A percentile compares a stretch with the other conserved stretches of the same genome.
These are phyloP conservation scores for Dactylellina cionopaga DNA, from an alignment of 2,329 filamentous ascomycete genomes.

Conservation along the genomic window DNA sequence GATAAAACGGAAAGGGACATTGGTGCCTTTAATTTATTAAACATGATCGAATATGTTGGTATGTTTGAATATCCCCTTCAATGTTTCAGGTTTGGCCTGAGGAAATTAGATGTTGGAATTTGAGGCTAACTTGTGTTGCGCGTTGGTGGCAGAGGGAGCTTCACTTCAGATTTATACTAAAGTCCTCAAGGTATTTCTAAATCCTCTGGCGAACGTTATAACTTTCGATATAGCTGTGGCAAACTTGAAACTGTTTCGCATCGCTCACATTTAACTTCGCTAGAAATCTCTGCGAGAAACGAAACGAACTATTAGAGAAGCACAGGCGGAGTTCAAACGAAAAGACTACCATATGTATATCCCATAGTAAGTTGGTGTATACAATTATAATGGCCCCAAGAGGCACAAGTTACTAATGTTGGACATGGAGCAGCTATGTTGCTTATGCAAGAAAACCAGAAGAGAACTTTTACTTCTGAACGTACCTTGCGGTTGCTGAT, in stretches of 20 bases:
- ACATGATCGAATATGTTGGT: slow-evolving; percentile 56
- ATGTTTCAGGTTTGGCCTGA: neutral
- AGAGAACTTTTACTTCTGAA: neutral
- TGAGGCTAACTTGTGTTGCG: slow-evolving; percentile 30
- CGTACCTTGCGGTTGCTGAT: no score
- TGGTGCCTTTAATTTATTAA: slow-evolving; percentile 55
- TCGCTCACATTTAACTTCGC: neutral
- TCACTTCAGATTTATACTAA: slow-evolving; percentile 48
- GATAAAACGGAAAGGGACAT: slow-evolving; percentile 56
- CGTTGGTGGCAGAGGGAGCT: slow-evolving; percentile 39
- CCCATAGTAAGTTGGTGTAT: slow-evolving; percentile 38
- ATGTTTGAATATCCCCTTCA: slow-evolving; percentile 11
- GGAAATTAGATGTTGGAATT: slow-evolving; percentile 27
- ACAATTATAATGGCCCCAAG: neutral
- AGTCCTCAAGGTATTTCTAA: slow-evolving; percentile 36
- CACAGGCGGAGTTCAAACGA: slow-evolving; percentile 43
- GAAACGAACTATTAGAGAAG: slow-evolving; percentile 18
- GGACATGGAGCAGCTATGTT: slow-evolving; percentile 22
- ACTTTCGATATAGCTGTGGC: neutral
- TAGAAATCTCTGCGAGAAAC: slow-evolving; percentile 50
- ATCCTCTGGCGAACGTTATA: neutral
- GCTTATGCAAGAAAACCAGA: slow-evolving; percentile 46
- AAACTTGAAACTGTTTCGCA: neutral
- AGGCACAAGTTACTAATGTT: neutral
- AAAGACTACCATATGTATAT: slow-evolving; percentile 51